phyloP scores from a whole-genome alignment of 192 early-diverging fungal genomes.

The Allomyces macrogynus region DNA sequence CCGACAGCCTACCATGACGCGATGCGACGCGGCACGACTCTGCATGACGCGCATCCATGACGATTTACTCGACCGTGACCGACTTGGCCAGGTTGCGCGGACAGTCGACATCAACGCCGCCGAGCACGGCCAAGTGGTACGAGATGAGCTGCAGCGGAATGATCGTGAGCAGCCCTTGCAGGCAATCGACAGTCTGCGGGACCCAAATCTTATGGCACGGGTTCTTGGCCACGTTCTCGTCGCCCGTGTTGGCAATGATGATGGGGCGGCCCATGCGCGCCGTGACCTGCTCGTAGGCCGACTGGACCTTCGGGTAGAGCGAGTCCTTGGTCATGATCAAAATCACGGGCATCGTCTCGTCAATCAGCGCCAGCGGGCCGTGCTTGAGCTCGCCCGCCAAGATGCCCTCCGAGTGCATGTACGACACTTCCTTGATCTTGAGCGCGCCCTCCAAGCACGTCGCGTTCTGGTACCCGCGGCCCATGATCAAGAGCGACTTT shows the following conservation, averaged over 20 bases:
- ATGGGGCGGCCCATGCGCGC: conserved; percentile 91
- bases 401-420: conserved; percentile 98
- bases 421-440: conserved; percentile 98
- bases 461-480: conserved; percentile 94
- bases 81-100: conserved; percentile 79
- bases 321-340: conserved; percentile 94
- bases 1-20: no score
- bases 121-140: conserved; percentile 83
- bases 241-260: conserved; percentile 83
- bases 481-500: conserved; percentile 82
- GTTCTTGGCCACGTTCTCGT: conserved; percentile 38
- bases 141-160: conserved; percentile 88
- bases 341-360: conserved; percentile 93
- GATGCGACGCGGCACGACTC: background rate
- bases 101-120: conserved; percentile 92
- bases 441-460: conserved; percentile 93
- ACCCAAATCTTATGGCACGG: conserved; percentile 62
- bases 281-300: conserved; percentile 84
- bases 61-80: conserved; percentile 31
- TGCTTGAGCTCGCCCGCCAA: conserved; percentile 98
- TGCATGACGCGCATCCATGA: background rate
- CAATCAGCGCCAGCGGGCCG: conserved; percentile 87
- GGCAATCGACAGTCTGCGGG: conserved; percentile 75
- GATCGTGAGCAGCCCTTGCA: conserved; percentile 88
- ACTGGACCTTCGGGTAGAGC: conserved; percentile 79